phyloP scores from a whole-genome alignment of 352 stramenopile genomes.

The Pythium apleroticum region DNA sequence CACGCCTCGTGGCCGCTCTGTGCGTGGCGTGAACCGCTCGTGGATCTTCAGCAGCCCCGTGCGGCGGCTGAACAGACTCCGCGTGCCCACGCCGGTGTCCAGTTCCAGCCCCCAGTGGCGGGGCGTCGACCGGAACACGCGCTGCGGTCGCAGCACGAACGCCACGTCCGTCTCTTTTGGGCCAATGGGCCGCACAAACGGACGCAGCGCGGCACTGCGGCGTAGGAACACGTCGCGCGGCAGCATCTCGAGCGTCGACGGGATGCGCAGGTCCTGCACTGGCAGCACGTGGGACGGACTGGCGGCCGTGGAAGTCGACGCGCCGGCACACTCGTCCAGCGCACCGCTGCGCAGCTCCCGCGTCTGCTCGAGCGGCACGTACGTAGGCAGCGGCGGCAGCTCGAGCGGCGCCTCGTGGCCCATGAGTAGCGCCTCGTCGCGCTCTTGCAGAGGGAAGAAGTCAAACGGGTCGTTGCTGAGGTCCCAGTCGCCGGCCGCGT shows the following conservation, averaged over 20 bases:
- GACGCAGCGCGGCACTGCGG: conserved; percentile 48
- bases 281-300: conserved; percentile 1
- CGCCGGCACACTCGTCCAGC: conserved; percentile 41
- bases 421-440: conserved; percentile 63
- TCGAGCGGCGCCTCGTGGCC: conserved; percentile 51
- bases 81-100: conserved; percentile 40
- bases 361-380: conserved; percentile 49
- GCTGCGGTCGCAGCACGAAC: conserved; percentile 48
- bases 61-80: conserved; percentile 33
- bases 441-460: conserved; percentile 64
- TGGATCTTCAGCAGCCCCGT: conserved; percentile 20
- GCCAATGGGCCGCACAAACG: conserved; percentile 38
- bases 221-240: conserved; percentile 49
- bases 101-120: conserved; percentile 39
- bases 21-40: conserved; percentile 29
- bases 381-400: conserved; percentile 59
- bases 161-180: conserved; percentile 50
- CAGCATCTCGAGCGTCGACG: conserved; percentile 47
- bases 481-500: conserved; percentile 39
- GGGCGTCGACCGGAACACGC: conserved; percentile 43
- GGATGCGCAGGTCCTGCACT: conserved; percentile 9
- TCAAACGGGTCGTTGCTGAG: conserved; percentile 53
- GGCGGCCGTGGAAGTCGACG: background rate
- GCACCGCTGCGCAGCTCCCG: conserved; percentile 45
- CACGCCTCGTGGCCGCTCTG: conserved; percentile 24